phyloP scores from a whole-genome alignment of 2,329 filamentous ascomycete genomes.

The Fusarium temperatum region DNA sequence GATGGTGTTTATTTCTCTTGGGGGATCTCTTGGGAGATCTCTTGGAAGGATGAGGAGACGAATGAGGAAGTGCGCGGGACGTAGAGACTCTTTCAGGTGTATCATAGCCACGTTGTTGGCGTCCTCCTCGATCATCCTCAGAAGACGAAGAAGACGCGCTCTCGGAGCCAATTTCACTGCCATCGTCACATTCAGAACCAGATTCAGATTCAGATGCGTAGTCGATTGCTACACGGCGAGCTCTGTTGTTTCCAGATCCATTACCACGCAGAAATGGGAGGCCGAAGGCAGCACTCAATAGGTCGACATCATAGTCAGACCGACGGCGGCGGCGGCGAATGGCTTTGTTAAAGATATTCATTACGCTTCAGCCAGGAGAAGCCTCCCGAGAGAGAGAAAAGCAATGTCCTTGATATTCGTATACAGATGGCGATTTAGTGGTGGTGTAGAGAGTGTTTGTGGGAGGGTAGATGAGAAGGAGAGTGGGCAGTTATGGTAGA shows the following conservation, averaged over 20 bases:
- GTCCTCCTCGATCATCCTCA: background rate
- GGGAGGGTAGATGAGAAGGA: slow-evolving; percentile 9
- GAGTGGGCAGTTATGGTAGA: background rate
- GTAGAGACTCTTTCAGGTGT: slow-evolving; percentile 3
- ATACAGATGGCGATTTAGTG: background rate
- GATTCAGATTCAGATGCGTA: slow-evolving; percentile 16
- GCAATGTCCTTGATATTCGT: background rate
- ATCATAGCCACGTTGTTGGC: background rate
- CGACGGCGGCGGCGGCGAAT: slow-evolving; percentile 18
- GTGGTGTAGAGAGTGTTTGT: background rate
- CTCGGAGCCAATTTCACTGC: slow-evolving; percentile 7
- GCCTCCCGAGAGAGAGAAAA: background rate
- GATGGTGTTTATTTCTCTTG: background rate
- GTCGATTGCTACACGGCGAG: background rate
- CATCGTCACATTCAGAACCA: background rate
- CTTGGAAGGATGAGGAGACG: slow-evolving; percentile 3
- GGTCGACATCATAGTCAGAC: slow-evolving; percentile 36
- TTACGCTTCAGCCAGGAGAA: slow-evolving; percentile 8
- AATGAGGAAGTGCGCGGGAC: background rate
- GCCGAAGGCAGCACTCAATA: slow-evolving; percentile 42
- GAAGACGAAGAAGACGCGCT: slow-evolving; percentile 6
- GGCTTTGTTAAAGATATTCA: slow-evolving; percentile 34
- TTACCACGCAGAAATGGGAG: slow-evolving; percentile 33
- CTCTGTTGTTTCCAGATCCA: slow-evolving; percentile 3
- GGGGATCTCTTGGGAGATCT: background rate